A percentile compares a stretch with the other conserved stretches of the same genome.
Evolutionary conservation across 495 filamentous ascomycete species (phyloP).

Genomic region (Annulohypoxylon stygium): DNA sequence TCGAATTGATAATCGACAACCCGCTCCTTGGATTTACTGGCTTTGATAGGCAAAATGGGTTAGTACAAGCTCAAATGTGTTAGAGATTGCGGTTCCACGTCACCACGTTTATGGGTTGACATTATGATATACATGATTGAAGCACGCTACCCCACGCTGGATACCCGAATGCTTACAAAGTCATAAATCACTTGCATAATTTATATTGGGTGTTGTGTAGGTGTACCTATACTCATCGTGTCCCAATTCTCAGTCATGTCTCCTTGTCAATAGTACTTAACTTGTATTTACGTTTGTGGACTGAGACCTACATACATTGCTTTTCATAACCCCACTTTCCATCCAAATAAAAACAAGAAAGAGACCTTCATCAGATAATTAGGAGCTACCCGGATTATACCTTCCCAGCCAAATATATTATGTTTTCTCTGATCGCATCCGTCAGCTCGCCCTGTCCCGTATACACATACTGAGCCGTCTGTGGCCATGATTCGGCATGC

Average conservation of each 20-base stretch:
- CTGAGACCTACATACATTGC: neutral
- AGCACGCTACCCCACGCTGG: too few species aligned
- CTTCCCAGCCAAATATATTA: conserved; percentile 66
- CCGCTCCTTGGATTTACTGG: too few species aligned
- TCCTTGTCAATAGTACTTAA: neutral
- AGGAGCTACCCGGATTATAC: conserved; percentile 41
- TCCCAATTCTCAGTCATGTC: too few species aligned
- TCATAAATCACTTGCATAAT: neutral
- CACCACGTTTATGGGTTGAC: too few species aligned
- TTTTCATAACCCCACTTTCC: neutral
- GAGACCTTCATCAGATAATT: neutral
- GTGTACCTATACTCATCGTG: neutral
- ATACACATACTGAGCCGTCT: conserved; percentile 65
- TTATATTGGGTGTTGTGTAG: neutral
- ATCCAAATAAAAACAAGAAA: neutral
- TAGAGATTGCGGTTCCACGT: too few species aligned
- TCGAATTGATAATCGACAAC: too few species aligned
- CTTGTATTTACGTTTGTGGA: neutral
- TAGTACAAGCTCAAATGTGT: too few species aligned
- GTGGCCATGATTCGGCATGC: conserved; percentile 64
- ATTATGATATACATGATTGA: too few species aligned
- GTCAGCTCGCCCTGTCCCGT: conserved; percentile 63
- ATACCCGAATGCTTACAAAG: too few species aligned
- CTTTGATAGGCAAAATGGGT: too few species aligned
- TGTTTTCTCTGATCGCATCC: conserved; percentile 62